These are phyloP conservation scores for Annona squamosa DNA, from an alignment of 164 flowering plant genomes.

Conservation along the genomic window DNA sequence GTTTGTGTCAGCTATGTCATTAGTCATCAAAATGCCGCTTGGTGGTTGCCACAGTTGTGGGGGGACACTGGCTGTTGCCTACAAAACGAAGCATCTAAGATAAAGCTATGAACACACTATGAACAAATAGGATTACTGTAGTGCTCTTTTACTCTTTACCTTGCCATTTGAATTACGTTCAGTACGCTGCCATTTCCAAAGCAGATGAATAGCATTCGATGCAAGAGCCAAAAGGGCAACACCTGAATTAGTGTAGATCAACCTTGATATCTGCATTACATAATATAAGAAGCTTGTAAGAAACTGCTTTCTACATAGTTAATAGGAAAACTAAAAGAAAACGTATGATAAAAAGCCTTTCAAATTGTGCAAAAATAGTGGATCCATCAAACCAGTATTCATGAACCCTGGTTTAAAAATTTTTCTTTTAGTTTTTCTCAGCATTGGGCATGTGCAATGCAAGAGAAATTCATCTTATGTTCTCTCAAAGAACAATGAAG, in stretches of 20 bases:
- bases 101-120: not conserved
- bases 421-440: too few relatives aligned
- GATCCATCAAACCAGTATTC: not conserved
- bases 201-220: slow-evolving; percentile 66
- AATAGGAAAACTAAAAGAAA: not conserved
- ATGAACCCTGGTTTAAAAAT: not conserved
- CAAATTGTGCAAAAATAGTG: not conserved
- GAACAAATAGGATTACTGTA: not conserved
- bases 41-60: slow-evolving; percentile 75
- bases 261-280: slow-evolving; percentile 51
- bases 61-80: slow-evolving; percentile 61
- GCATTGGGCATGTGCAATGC: too few relatives aligned
- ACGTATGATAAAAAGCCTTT: not conserved
- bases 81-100: slow-evolving; percentile 16
- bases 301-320: not conserved
- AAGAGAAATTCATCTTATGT: too few relatives aligned
- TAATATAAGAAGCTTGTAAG: slow-evolving; percentile 7
- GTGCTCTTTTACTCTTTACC: slow-evolving; percentile 26
- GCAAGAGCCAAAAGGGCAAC: slow-evolving; percentile 63
- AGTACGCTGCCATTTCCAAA: slow-evolving; percentile 75
- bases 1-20: slow-evolving; percentile 49
- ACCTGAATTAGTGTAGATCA: slow-evolving; percentile 74
- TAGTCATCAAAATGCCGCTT: slow-evolving; percentile 75
- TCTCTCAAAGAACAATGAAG: too few relatives aligned
- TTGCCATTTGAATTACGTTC: slow-evolving; percentile 60